A percentile compares a stretch with the other conserved stretches of the same genome.
Conservation (phyloP, 2,329 filamentous ascomycete genomes). For the Xylaria sp. region DNA sequence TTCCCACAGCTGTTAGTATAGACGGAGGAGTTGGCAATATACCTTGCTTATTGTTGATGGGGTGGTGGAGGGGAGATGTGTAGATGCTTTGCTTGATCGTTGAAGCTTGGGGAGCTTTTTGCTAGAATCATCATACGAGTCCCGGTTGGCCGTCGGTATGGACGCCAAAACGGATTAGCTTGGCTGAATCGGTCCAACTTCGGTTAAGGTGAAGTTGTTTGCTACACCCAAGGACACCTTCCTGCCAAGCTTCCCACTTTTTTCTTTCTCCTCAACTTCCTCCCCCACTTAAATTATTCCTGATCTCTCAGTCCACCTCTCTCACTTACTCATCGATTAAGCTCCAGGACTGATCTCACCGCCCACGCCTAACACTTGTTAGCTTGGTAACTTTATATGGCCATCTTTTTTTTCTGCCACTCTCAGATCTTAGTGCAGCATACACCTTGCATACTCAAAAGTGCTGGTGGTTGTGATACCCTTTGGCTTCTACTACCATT, state of each 20-base stretch:
- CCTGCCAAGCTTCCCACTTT: background rate
- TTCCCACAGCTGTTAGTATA: slow-evolving; percentile 13
- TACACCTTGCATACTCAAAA: background rate
- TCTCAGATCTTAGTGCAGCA: slow-evolving; percentile 18
- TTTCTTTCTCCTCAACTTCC: too few species aligned
- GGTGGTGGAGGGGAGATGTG: slow-evolving; percentile 32
- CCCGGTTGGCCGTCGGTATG: slow-evolving; percentile 1
- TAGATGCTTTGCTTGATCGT: slow-evolving; percentile 12
- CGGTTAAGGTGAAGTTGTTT: slow-evolving; percentile 23
- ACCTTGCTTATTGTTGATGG: slow-evolving; percentile 37
- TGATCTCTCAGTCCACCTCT: background rate
- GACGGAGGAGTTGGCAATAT: slow-evolving; percentile 6
- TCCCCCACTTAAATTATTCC: background rate
- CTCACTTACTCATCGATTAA: background rate
- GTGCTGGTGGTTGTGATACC: slow-evolving; percentile 7
- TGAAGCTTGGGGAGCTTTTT: slow-evolving; percentile 30
- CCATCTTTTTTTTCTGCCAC: slow-evolving; percentile 46
- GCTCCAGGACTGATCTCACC: slow-evolving; percentile 35
- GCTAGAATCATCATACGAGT: slow-evolving; percentile 39
- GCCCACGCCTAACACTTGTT: slow-evolving; percentile 30
- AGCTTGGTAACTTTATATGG: slow-evolving; percentile 24
- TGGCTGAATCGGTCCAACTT: slow-evolving; percentile 35
- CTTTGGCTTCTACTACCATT: background rate
- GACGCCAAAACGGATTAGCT: background rate
- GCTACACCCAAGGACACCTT: too few species aligned